Conservation (phyloP, 495 filamentous ascomycete genomes). For the Ramalina peruviana region DNA sequence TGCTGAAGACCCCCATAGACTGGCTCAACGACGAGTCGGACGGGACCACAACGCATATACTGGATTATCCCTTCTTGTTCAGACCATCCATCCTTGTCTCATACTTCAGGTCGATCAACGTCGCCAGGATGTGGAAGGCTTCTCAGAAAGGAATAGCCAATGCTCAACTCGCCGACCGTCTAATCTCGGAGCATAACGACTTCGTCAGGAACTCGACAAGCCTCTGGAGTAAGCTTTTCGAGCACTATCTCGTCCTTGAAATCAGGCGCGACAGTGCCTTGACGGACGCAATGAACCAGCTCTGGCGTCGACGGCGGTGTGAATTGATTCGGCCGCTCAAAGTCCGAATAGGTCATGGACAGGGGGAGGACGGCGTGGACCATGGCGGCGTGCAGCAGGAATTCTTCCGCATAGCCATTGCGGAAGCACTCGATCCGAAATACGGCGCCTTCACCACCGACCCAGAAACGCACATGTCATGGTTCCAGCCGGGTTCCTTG, state of each 20-base stretch:
- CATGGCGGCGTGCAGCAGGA: slow-evolving; percentile 92
- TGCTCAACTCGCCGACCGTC: slow-evolving; percentile 44
- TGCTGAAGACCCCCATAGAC: slow-evolving; percentile 56
- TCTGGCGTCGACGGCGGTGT: slow-evolving; percentile 72
- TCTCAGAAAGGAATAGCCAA: slow-evolving; percentile 56
- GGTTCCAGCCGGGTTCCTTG: slow-evolving; percentile 70
- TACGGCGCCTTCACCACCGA: slow-evolving; percentile 67
- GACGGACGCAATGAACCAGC: slow-evolving; percentile 67
- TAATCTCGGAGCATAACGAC: slow-evolving; percentile 27
- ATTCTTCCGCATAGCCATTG: slow-evolving; percentile 75
- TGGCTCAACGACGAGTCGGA: slow-evolving; percentile 49
- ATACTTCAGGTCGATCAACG: slow-evolving; percentile 84
- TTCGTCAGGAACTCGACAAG: slow-evolving; percentile 29
- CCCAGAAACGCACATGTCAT: slow-evolving; percentile 56
- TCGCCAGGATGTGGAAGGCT: slow-evolving; percentile 62
- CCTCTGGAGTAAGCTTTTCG: slow-evolving; percentile 49
- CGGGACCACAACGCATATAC: slow-evolving; percentile 55
- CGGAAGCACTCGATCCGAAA: slow-evolving; percentile 59
- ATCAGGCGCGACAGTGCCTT: slow-evolving; percentile 60
- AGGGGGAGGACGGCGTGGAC: slow-evolving; percentile 81
- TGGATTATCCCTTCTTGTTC: slow-evolving; percentile 75
- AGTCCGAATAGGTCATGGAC: slow-evolving; percentile 65
- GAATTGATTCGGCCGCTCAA: slow-evolving; percentile 79
- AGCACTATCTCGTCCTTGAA: slow-evolving; percentile 62
- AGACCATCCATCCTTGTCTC: slow-evolving; percentile 55